Evolutionary conservation across 2,329 filamentous ascomycete genomes (phyloP), one percentile per base, ranked within the genome.

Genomic region (Conoideocrella luteorostrata): DNA sequence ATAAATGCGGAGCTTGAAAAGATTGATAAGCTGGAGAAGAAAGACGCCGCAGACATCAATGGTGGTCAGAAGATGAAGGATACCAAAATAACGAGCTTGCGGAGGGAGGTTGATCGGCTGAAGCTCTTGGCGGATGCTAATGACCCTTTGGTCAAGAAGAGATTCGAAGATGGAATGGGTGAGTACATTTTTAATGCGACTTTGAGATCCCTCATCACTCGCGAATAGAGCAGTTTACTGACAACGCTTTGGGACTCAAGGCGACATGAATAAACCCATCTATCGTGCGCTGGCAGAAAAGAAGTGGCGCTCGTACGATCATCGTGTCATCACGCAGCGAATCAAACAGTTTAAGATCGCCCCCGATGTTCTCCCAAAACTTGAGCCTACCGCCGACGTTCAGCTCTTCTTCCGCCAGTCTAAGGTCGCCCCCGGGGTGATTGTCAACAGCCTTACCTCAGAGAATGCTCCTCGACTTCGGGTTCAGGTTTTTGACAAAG

Each of bases 51-150:
- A 38, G 67, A 74, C 37, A 65, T 83, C 41, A 72, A 71, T 39
- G 84, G 82, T 28, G 84, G 84, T 5, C 74, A 82, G 59, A 60
- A 63, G 49, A 75, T 73, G 55, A 87, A 88, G 67, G 77, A 86
- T 57, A 74, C 71, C 46, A 77, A 78, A 51, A 57, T 97, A 48
- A 69, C 70, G 36, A 85, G 82, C 53, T 78, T 96, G 80, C 72
- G 78, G 57, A 70, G 77, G 52, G 71, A 88, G 55, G 60, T 96
- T 44, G 84, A 95, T 60, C 65, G 82, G 43, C 71, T 95, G 60
- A 94, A 96, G 77, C 84, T 98, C 30, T 68, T 86, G 49, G 90
- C 89, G 20, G 93, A 98, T 60, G 89, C 95, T 65, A 97, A 97
- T 63, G 93, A 97, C 60, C 93, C 93, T 1, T 56, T 88, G 29